Evolutionary conservation across 2,329 filamentous ascomycete species (phyloP).

Genomic region (Phaeoacremonium minimum): DNA sequence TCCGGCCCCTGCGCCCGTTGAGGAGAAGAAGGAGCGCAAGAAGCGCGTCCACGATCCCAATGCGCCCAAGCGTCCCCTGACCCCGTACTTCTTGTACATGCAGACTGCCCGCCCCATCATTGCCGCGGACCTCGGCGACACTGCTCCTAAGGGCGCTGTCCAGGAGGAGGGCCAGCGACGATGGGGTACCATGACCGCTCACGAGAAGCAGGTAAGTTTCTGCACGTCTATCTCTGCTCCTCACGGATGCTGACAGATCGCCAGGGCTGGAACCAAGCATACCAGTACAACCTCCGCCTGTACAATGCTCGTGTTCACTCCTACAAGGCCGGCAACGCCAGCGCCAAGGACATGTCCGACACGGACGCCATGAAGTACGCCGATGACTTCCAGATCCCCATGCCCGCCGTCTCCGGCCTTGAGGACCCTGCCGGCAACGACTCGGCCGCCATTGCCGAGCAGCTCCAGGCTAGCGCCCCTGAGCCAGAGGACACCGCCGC

Average conservation of each 20-base stretch:
- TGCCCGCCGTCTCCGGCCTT: slow-evolving; percentile 43
- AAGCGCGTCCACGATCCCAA: slow-evolving; percentile 86
- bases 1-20: slow-evolving; percentile 36
- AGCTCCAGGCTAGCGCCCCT: slow-evolving; percentile 43
- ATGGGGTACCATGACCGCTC: slow-evolving; percentile 73
- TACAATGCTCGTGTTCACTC: slow-evolving; percentile 63
- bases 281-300: slow-evolving; percentile 62
- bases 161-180: slow-evolving; percentile 81
- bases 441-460: slow-evolving; percentile 54
- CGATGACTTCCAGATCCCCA: slow-evolving; percentile 51
- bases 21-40: slow-evolving; percentile 84
- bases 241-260: slow-evolving; percentile 2
- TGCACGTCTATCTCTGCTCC: not conserved
- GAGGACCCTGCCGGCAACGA: slow-evolving; percentile 41
- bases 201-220: slow-evolving; percentile 59
- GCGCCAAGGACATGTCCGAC: slow-evolving; percentile 58
- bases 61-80: slow-evolving; percentile 89
- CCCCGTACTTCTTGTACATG: slow-evolving; percentile 94
- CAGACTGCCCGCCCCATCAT: slow-evolving; percentile 82
- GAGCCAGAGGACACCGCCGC: slow-evolving; percentile 31
- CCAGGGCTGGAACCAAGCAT: slow-evolving; percentile 60
- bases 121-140: slow-evolving; percentile 69
- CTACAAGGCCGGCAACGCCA: slow-evolving; percentile 56
- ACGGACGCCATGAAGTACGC: slow-evolving; percentile 57
- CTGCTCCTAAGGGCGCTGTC: slow-evolving; percentile 78